A percentile compares a stretch with the other conserved stretches of the same genome.
Evolutionary conservation across 768 basidiomycete species (phyloP).

Genomic region (Cantharellus anzutake): DNA sequence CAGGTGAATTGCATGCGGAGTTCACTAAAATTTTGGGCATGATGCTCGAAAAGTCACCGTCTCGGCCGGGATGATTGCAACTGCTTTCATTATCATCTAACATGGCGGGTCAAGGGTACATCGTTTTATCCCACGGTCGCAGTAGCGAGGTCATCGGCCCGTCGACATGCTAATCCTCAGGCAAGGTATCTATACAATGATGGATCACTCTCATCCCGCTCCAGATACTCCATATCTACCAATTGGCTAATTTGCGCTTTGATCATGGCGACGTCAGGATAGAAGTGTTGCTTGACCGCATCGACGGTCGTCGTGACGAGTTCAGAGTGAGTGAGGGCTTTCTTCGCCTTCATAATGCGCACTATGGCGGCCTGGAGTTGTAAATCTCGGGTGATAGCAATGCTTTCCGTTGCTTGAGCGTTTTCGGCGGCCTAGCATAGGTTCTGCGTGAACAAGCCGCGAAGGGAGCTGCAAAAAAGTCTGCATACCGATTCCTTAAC

Average conservation of each 20-base stretch:
- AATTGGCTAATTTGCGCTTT: constrained; percentile 67
- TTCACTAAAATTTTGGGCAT: background rate
- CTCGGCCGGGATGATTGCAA: background rate
- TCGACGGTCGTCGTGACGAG: constrained; percentile 71
- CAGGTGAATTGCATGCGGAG: background rate
- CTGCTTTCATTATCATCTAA: background rate
- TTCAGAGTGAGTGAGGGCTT: constrained; percentile 61
- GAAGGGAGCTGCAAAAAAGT: background rate
- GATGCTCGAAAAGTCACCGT: background rate
- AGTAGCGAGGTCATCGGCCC: background rate
- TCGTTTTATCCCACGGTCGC: too few relatives aligned
- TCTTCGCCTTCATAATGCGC: constrained; percentile 85
- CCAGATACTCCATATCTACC: constrained; percentile 44
- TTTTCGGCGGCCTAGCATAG: constrained; percentile 38
- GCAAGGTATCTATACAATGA: constrained; percentile 51
- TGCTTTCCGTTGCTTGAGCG: constrained; percentile 58
- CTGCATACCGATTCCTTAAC: constrained; percentile 67
- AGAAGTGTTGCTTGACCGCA: constrained; percentile 74
- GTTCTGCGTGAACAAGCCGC: background rate
- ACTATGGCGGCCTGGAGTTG: constrained; percentile 91
- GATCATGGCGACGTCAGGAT: constrained; percentile 66
- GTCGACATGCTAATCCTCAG: background rate
- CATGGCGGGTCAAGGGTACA: background rate
- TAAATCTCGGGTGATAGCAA: constrained; percentile 73
- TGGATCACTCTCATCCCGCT: constrained; percentile 51